Evolutionary conservation across 495 filamentous ascomycete genomes (phyloP), one percentile per base, ranked within the genome.

Genomic region (Penicillium paradoxum): DNA sequence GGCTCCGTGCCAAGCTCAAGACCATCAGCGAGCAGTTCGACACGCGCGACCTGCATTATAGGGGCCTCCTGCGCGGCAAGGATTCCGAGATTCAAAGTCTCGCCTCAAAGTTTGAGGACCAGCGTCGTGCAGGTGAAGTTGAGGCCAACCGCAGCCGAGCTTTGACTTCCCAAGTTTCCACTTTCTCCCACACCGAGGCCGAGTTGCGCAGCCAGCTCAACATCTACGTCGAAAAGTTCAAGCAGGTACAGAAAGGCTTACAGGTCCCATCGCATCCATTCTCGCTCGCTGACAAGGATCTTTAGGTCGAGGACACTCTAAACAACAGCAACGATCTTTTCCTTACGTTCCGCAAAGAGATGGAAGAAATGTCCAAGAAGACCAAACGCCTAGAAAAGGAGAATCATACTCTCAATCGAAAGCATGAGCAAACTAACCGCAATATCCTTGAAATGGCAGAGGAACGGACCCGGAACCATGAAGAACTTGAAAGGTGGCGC

Each of bases 311-410:
- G 79, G 95, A 98, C 70, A 97, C 93, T 4, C 78, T 98, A 17
- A 98, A 98, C 69, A 97, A 97, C 69, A 95, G 88, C 69, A 98
- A 98, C 76, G 93, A 97, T 67, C 81, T 98, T 45, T 98, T 97
- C 68, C 78, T 97, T 40, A 97, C 93, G 0, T 98, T 98, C 73
- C 85, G 93, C 30, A 97, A 96, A 73, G 93, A 98, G 71, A 97
- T 98, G 95, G 93, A 98, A 72, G 93, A 97, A 65, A 97, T 97
- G 95, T 96, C 91, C 0, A 97, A 97, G 75, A 97, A 97, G 76
- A 97, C 93, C 4, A 97, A 97, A 68, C 86, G 93, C 14, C 78
- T 98, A 22, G 93, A 98, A 67, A 95, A 96, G 67, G 95, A 98
- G 63, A 98, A 98, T 60, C 83, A 91, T 55, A 86, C 82, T 27